Conservation (phyloP, 2,329 filamentous ascomycete genomes). For the Monilinia polystroma region DNA sequence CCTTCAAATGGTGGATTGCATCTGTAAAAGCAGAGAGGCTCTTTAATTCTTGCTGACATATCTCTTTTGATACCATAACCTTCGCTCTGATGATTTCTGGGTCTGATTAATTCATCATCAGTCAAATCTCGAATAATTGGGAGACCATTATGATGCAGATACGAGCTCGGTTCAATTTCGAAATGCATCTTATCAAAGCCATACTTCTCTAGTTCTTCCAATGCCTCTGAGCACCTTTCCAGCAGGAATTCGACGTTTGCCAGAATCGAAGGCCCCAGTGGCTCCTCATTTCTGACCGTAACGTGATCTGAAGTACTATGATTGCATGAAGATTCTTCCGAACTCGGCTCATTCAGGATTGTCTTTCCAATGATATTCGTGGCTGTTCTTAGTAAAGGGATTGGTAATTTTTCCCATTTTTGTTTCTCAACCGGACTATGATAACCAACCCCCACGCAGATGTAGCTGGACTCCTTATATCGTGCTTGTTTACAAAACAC, state of each 20-base stretch:
- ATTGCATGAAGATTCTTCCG: not conserved
- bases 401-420: not conserved
- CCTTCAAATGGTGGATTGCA: not conserved
- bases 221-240: not conserved
- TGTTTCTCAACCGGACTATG: not conserved
- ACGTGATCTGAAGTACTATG: not conserved
- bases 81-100: not conserved
- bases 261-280: not conserved
- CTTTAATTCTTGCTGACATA: not conserved
- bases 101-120: not conserved
- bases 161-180: not conserved
- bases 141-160: not conserved
- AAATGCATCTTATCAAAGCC: no score
- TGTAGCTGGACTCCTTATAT: not conserved
- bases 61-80: not conserved
- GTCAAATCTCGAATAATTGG: not conserved
- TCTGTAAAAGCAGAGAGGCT: not conserved
- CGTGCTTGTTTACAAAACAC: not conserved
- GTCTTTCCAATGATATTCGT: not conserved
- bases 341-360: not conserved
- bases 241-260: not conserved
- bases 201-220: not conserved
- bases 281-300: not conserved
- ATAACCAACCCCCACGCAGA: not conserved
- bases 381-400: no score